Evolutionary conservation across 257 asterid species (phyloP), one percentile per base, ranked within the genome.

Genomic region (Apocynum venetum): DNA sequence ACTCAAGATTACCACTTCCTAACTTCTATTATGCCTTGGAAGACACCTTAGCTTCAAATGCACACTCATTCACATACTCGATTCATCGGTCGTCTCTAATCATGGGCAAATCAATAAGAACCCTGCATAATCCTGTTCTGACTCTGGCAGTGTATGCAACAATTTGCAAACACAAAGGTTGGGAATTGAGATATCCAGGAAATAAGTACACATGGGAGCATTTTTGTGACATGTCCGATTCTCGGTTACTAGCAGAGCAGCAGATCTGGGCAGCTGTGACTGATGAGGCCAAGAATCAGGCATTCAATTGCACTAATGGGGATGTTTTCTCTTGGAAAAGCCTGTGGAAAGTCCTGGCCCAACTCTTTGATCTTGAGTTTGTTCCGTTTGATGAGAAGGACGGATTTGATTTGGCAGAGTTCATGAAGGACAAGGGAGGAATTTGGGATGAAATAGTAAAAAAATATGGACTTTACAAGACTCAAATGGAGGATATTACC

Each of bases 251-350:
- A 15, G 73, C 79, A 1, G 73, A 76, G n/a, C 73, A 64, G 48
- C 79, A 64, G 47, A 76, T 76, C 17, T 76, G 79, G 79, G 79
- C 73, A 48, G 64, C 64, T 12, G 64, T 76, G 25, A 76, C 79
- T 15, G 65, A 49, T n/a, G 51, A 76, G 74, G 79, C 74, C 4
- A 76, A 76, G 74, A 76, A 76, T 25, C 74, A 65, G 25, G 79
- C 74, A 1, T 76, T 76, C 65, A 65, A 76, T 49, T 76, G 79
- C 61, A 76, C 74, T 10, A 76, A 76, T 41, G 79, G 79, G 8
- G 74, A 76, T 65, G 66, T 76, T 64, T 76, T 65, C 11, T 2
- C 66, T 0, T 76, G 74, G 79, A 65, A 76, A 48, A 76, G 55
- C 43, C 6, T 76, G 9, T 76, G 79, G 79, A 76, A 36, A 51